Base-by-base conservation (phyloP, 202 grass and related monocot species). In the Carex arenaria region DNA sequence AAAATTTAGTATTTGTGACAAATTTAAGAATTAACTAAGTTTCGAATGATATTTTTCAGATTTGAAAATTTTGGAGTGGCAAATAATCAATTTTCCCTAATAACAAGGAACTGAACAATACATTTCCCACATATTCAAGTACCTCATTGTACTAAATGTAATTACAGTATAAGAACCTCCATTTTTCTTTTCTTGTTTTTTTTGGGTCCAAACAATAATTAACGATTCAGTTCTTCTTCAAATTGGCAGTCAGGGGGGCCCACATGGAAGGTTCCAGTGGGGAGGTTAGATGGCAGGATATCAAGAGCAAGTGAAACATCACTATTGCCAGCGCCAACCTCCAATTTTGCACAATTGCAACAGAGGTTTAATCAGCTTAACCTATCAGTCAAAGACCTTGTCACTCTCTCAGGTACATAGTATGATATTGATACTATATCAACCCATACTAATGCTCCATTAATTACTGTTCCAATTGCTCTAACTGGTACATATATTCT, bases 331-430 rank as follows among this genome's bases (percentile, higher is more conserved):
- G 43, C 80, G 0, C 95, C 95, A 6, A 83, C 85, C 63, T 82
- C 92, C 45, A 89, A 75, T 90, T 93, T 95, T 80, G 84, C 94
- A 0, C 92, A 95, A 68, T 84, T 93, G 47, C 92, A 95, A 91
- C 92, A 93, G 81, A 92, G 80, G 18, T 98, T 98, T 84, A 89
- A 94, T 83, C 87, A 68, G 28, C 85, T 87, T 17, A 93, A 91
- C 3, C 83, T 98, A 22, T 98, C 95, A 34, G 87, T 80, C 38
- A 87, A 88, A 81, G 86, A 95, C 73, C 88, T 98, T 28, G 95
- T 91, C 19, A 90, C 76, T 78, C 92, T 98, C 28, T 95, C 91
- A 15, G 88, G 88, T 90, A 87, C 30, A 55, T 36, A 20, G 17
- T 67, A 32, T 51, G 0, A 67, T 26, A 26, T 1, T 26, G 26